Evolutionary conservation across 2,329 filamentous ascomycete genomes (phyloP).

Genomic region (Sclerotiophoma versabilis): DNA sequence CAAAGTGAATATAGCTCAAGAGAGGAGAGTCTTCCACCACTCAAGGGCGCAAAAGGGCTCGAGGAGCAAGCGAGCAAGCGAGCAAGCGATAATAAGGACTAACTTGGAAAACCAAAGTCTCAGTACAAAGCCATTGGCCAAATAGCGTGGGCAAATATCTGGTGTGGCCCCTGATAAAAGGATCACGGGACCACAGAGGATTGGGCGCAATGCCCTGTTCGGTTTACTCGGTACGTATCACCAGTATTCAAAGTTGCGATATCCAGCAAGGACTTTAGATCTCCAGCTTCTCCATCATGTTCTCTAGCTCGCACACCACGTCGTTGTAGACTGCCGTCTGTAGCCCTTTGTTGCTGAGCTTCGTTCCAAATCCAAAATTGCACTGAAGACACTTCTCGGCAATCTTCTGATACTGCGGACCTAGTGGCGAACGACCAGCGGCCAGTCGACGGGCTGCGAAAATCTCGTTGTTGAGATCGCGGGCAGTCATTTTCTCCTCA

Average conservation of each 20-base stretch:
- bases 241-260: no score
- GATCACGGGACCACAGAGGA: no score
- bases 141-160: no score
- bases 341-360: constrained; percentile 28
- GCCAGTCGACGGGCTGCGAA: constrained; percentile 33
- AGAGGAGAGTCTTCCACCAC: no score
- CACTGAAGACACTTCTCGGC: constrained; percentile 28
- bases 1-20: background rate
- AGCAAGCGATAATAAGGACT: no score
- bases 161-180: no score
- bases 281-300: background rate
- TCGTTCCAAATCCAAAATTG: constrained; percentile 30
- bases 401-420: constrained; percentile 27
- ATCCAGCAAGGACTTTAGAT: background rate
- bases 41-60: no score
- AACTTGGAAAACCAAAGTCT: no score
- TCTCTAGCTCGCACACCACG: constrained; percentile 32
- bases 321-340: constrained; percentile 35
- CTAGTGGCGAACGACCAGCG: constrained; percentile 18
- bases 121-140: no score
- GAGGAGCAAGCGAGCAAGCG: no score
- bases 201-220: no score
- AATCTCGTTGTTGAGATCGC: constrained; percentile 26
- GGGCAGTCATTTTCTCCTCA: constrained; percentile 20
- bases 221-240: no score